A percentile compares a stretch with the other conserved stretches of the same genome.
Evolutionary conservation across 768 basidiomycete genomes (phyloP).

Genomic region (Cubamyces lactineus): DNA sequence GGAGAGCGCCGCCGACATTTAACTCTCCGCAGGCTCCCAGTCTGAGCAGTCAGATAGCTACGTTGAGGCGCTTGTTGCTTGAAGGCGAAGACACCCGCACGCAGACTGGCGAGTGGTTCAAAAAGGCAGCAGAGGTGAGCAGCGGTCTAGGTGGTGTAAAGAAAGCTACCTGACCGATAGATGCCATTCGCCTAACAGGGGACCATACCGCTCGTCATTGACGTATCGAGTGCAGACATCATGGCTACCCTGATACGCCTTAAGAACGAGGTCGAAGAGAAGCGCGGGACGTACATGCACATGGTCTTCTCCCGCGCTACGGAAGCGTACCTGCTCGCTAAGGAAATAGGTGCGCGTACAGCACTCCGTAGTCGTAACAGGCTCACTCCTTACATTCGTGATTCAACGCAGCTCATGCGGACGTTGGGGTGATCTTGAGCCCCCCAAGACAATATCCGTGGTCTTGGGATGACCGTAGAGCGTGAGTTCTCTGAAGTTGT

Average conservation of each 20-base stretch:
- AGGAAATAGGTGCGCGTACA: conserved; percentile 52
- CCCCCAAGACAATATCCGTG: conserved; percentile 63
- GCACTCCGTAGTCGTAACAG: conserved; percentile 22
- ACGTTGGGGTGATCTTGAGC: conserved; percentile 51
- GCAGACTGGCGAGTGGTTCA: conserved; percentile 40
- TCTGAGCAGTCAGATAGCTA: conserved; percentile 81
- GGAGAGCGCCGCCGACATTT: conserved; percentile 31
- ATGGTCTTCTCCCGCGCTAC: conserved; percentile 67
- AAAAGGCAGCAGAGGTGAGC: conserved; percentile 39
- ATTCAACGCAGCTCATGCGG: conserved; percentile 2
- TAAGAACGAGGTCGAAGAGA: conserved; percentile 62
- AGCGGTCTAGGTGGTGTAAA: conserved; percentile 7
- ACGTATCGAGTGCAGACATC: conserved; percentile 76
- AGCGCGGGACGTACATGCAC: conserved; percentile 46
- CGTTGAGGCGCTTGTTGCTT: conserved; percentile 67
- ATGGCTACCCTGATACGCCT: conserved; percentile 78
- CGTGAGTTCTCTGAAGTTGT: conserved; percentile 42
- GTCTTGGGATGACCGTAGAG: conserved; percentile 63
- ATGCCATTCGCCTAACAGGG: conserved; percentile 48
- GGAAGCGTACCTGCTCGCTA: conserved; percentile 71
- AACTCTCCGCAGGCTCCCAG: conserved; percentile 40
- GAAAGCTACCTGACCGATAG: not conserved
- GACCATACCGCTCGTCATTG: conserved; percentile 71
- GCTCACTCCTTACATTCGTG: not conserved
- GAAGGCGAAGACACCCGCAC: conserved; percentile 38